These are phyloP conservation scores for Tranzscheliella williamsii DNA, from an alignment of 1,284 basidiomycete species.

Conservation along the genomic window DNA sequence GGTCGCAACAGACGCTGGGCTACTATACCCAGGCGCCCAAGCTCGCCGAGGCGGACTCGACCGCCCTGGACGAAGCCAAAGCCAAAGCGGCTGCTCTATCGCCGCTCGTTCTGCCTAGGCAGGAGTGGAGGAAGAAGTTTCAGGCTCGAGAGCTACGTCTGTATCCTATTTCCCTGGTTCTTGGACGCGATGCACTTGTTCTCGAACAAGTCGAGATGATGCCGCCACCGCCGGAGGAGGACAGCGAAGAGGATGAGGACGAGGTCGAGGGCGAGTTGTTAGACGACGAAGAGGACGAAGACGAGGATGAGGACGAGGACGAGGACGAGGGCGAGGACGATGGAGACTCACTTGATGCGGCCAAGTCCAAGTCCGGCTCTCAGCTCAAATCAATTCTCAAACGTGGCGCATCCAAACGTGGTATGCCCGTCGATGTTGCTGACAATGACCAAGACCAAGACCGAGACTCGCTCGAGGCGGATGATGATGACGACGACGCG, in stretches of 20 bases:
- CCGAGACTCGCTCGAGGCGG: not conserved
- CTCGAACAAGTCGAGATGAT: slow-evolving; percentile 33
- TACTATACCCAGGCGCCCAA: slow-evolving; percentile 53
- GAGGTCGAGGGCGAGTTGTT: slow-evolving; percentile 37
- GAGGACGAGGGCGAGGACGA: slow-evolving; percentile 22
- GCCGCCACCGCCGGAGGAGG: slow-evolving; percentile 36
- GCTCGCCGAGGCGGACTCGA: slow-evolving; percentile 24
- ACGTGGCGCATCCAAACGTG: slow-evolving; percentile 22
- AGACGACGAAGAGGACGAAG: slow-evolving; percentile 17
- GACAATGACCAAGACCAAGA: too few relatives aligned
- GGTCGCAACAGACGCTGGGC: slow-evolving; percentile 49
- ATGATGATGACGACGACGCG: slow-evolving; percentile 5
- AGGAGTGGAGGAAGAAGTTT: slow-evolving; percentile 47
- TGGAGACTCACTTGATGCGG: not conserved
- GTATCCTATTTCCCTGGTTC: slow-evolving; percentile 29
- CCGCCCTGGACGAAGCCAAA: slow-evolving; percentile 14
- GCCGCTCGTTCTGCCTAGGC: slow-evolving; percentile 24
- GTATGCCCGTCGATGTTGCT: slow-evolving; percentile 1
- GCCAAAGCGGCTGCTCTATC: not conserved
- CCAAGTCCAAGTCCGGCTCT: slow-evolving; percentile 6
- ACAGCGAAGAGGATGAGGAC: slow-evolving; percentile 45
- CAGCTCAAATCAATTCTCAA: slow-evolving; percentile 45
- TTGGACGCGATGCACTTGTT: slow-evolving; percentile 34
- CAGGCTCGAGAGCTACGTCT: slow-evolving; percentile 43
- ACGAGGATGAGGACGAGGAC: slow-evolving; percentile 31